Evolutionary conservation across 2,329 filamentous ascomycete genomes (phyloP), one percentile per base, ranked within the genome.

Genomic region (Microsporum canis): DNA sequence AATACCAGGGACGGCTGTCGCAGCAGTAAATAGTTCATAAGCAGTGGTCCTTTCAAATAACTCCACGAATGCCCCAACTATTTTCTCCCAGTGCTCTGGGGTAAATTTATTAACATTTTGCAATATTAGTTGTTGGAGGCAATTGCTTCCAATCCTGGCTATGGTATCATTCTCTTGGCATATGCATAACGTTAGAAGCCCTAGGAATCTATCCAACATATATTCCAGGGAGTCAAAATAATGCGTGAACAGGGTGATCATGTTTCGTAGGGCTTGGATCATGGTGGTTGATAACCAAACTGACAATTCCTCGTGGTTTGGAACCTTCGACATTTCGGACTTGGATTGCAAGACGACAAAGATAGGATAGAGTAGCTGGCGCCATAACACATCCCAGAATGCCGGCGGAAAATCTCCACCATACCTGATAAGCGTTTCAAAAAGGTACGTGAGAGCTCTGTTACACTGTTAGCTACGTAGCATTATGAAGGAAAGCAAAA

Each of bases 151-250:
- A 68, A 99, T 99, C 29, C 95, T 84, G 2, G 94, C 95, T 66
- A 99, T 92, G 0, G 95, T 99, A 70, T 99, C 94, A 68, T 99
- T 99, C 72, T 99, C 94, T 73, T 99, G 94, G 72, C 92, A 97
- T 65, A 99, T 99, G 71, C 94, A 99, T 8, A 99, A 82, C 2
- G 90, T 91, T 8, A 99, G 79, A 23, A 99, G 83, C 73, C 97
- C 92, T 41, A 99, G 77, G 73, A 99, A 97, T n/a, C 94, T 83
- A 73, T 96, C 91, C 17, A 99, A 82, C 94, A 99, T 99, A 71
- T 96, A 95, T 75, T 97, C 91, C 7, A 99, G 78, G 0, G 91
- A 86, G 62, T 95, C 89, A 66, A 99, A 99, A 75, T 97, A 99
- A 75, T 99, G 95, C 0, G 95, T 99, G 74, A 99, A 99, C 29